Evolutionary conservation across 108 stramenopile genomes (phyloP).

Genomic region (Skeletonema marinoi): DNA sequence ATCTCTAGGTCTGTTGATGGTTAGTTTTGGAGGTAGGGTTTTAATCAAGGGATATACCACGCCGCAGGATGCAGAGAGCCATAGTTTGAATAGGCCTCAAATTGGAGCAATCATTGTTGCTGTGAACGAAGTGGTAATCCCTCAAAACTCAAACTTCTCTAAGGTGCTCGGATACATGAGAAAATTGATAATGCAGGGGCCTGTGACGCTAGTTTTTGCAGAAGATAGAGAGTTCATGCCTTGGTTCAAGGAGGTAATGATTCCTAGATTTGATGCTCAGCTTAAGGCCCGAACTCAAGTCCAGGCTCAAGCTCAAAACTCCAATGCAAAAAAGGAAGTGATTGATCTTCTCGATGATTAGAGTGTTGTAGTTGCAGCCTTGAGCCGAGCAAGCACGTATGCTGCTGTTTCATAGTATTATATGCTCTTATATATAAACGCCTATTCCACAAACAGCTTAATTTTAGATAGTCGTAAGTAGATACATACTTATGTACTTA

Average conservation of each 20-base stretch:
- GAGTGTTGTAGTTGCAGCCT: not conserved
- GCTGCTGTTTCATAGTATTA: not conserved
- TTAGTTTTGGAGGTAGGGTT: conserved; percentile 39
- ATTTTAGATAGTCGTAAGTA: too few species aligned
- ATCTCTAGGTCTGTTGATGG: conserved; percentile 38
- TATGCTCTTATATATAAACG: not conserved
- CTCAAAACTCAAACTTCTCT: conserved; percentile 3
- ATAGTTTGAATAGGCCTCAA: conserved; percentile 23
- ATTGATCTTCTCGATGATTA: not conserved
- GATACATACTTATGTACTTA: too few species aligned
- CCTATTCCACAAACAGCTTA: not conserved
- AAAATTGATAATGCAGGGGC: conserved; percentile 9
- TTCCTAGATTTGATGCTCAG: conserved; percentile 4
- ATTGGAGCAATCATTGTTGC: conserved; percentile 65
- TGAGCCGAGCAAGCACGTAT: not conserved
- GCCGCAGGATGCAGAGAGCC: not conserved
- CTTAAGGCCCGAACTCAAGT: not conserved
- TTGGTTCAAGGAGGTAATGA: conserved; percentile 19
- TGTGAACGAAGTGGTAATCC: conserved; percentile 46
- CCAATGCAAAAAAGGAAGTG: not conserved
- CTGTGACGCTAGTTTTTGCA: conserved; percentile 30
- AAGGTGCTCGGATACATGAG: conserved; percentile 22
- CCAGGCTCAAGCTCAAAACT: not conserved
- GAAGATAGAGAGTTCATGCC: conserved; percentile 42
- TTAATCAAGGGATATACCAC: conserved; percentile 26